These are phyloP conservation scores for Davidsoniella virescens DNA, from an alignment of 2,329 filamentous ascomycete species.

Conservation along the genomic window DNA sequence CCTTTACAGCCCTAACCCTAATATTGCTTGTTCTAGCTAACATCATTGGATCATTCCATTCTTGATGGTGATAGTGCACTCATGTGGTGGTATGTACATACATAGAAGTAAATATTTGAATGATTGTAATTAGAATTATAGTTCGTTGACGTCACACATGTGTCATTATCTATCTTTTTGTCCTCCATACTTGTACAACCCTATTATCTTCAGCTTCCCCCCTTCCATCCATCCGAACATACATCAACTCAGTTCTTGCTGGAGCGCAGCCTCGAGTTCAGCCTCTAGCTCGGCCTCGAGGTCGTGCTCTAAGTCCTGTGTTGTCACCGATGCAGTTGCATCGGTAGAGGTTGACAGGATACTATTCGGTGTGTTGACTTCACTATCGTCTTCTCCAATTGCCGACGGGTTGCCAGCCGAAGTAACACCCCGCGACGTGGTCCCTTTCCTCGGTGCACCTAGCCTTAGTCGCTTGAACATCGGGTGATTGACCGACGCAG, in stretches of 20 bases:
- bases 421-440: slow-evolving; percentile 23
- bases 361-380: slow-evolving; percentile 25
- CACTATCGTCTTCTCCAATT: slow-evolving; percentile 20
- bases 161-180: neutral
- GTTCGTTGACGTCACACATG: no score
- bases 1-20: no score
- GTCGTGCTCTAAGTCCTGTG: slow-evolving; percentile 29
- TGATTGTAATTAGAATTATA: no score
- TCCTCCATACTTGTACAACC: neutral
- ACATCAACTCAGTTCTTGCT: neutral
- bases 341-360: slow-evolving; percentile 27
- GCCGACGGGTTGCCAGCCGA: slow-evolving; percentile 26
- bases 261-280: slow-evolving; percentile 31
- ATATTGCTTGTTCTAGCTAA: no score
- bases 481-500: slow-evolving; percentile 16
- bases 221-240: neutral
- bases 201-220: neutral
- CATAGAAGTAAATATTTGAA: no score
- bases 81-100: no score
- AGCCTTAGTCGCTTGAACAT: slow-evolving; percentile 11
- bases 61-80: no score
- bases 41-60: no score
- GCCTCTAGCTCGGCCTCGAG: slow-evolving; percentile 48
- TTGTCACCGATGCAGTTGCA: slow-evolving; percentile 17
- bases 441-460: slow-evolving; percentile 20